Evolutionary conservation across 495 filamentous ascomycete species (phyloP), one percentile per base, ranked within the genome.

Genomic region (Penicillium canariense): DNA sequence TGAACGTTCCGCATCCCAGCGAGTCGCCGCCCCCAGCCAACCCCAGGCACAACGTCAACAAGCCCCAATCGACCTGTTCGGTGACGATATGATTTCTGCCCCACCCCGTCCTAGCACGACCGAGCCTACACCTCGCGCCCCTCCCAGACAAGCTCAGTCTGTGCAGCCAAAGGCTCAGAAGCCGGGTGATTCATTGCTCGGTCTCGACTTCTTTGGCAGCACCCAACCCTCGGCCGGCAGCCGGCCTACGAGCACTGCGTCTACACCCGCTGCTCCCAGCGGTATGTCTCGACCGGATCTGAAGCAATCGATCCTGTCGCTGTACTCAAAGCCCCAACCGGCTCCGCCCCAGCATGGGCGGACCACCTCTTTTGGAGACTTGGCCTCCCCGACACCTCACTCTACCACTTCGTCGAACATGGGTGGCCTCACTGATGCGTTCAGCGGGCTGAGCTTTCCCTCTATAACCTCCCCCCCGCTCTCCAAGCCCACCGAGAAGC

Each of bases 251-350:
- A 94, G 88, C 68, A 86, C 86, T 11, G 79, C 81, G 30, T 82
- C 87, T 17, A 83, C 82, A 20, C 73, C 81, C 26, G 71, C 81
- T 9, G 75, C 78, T 17, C 63, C 80, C 5, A 73, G 73, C 15
- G 77, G 77, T 26, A 84, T 88, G 59, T 96, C 92, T 36, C 80
- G 94, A 34, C 93, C 95, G 1, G 94, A 98, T 68, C 76, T 98
- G 34, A 97, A 97, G 69, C 92, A 96, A 68, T 97, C 93, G 11
- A 98, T 98, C 51, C 74, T 98, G 10, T 97, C 95, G 2, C 78
- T 98, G 7, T 98, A 98, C 65, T 89, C 94, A 31, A 90, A 92
- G 35, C 86, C 89, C 35, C 88, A 87, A 15, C 79, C 77, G 9
- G 63, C 73, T 20, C 83, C 81, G 47, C 63, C 69, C 31, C 76